phyloP scores from a whole-genome alignment of 805 yeast species.

The Teunomyces aglyptinius region DNA sequence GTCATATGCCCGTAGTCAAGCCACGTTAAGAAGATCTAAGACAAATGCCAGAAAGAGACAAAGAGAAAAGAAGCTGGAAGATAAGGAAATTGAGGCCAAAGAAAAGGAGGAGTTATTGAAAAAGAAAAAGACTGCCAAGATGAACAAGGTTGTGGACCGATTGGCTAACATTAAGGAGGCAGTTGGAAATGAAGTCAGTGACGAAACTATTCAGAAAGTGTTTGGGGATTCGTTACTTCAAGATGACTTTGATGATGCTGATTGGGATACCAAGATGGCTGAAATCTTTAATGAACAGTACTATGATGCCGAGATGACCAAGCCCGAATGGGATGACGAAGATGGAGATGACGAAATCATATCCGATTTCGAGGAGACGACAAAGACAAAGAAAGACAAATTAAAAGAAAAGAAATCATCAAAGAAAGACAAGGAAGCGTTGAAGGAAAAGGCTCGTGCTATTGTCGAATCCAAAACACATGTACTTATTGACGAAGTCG shows the following conservation, averaged over 20 bases:
- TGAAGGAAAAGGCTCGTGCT: conserved; percentile 68
- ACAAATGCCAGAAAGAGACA: conserved; percentile 74
- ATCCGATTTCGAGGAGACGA: conserved; percentile 23
- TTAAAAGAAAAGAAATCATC: conserved; percentile 54
- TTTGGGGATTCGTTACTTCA: conserved; percentile 76
- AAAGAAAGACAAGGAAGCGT: conserved; percentile 59
- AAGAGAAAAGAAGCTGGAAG: conserved; percentile 68
- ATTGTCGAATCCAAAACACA: conserved; percentile 74
- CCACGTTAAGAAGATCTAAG: conserved; percentile 81
- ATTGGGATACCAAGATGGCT: conserved; percentile 87
- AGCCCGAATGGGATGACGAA: conserved; percentile 68
- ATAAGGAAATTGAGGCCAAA: conserved; percentile 48
- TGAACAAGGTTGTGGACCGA: conserved; percentile 74
- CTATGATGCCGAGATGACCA: conserved; percentile 50
- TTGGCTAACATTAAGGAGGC: conserved; percentile 62
- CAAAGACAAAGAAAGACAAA: conserved; percentile 53
- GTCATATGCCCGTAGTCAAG: conserved; percentile 92
- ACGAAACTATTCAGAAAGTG: conserved; percentile 58
- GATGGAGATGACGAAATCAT: conserved; percentile 27
- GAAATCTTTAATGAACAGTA: conserved; percentile 84
- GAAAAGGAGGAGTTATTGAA: conserved; percentile 60
- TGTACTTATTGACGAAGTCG: conserved; percentile 64
- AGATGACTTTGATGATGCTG: conserved; percentile 85
- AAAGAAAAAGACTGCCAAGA: conserved; percentile 71
- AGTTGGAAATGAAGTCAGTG: conserved; percentile 62